phyloP scores from a whole-genome alignment of 1,139 yeast species.

The Taphrina wiesneri region DNA sequence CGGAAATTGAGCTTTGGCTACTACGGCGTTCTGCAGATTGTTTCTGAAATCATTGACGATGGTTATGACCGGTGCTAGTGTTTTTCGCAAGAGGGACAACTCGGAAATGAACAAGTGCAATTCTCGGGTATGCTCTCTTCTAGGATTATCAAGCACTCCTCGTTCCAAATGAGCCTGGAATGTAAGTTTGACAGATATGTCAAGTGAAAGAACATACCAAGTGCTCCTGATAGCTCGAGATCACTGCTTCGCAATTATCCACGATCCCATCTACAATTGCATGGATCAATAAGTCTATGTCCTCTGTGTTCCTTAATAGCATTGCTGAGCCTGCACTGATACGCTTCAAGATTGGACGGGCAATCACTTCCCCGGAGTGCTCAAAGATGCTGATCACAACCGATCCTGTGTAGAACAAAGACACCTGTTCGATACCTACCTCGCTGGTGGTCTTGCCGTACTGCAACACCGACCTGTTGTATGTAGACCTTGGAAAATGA shows the following conservation, averaged over 20 bases:
- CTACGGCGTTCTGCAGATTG: constrained; percentile 2
- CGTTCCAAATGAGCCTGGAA: constrained; percentile 50
- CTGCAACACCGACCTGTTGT: neutral
- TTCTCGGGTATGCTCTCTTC: constrained; percentile 54
- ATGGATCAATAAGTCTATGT: constrained; percentile 55
- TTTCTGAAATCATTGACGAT: constrained; percentile 44
- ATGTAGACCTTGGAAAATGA: constrained; percentile 13
- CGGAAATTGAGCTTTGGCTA: constrained; percentile 12
- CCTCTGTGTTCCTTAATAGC: constrained; percentile 51
- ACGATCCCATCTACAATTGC: constrained; percentile 58
- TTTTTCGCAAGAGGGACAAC: constrained; percentile 51
- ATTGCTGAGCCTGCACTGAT: constrained; percentile 47
- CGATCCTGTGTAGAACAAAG: constrained; percentile 52
- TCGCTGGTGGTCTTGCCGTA: constrained; percentile 40
- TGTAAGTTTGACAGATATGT: neutral
- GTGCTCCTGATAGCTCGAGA: constrained; percentile 57
- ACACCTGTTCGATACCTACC: constrained; percentile 59
- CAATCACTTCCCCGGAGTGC: constrained; percentile 55
- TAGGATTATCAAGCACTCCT: constrained; percentile 55
- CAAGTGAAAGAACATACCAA: constrained; percentile 41
- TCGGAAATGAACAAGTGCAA: constrained; percentile 57
- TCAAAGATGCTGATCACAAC: constrained; percentile 59
- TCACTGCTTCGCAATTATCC: constrained; percentile 60
- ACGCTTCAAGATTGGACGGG: constrained; percentile 53
- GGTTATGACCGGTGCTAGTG: constrained; percentile 52